Evolutionary conservation across 139 green algal species (phyloP), one percentile per base, ranked within the genome.

Genomic region (Chlorella sp.): DNA sequence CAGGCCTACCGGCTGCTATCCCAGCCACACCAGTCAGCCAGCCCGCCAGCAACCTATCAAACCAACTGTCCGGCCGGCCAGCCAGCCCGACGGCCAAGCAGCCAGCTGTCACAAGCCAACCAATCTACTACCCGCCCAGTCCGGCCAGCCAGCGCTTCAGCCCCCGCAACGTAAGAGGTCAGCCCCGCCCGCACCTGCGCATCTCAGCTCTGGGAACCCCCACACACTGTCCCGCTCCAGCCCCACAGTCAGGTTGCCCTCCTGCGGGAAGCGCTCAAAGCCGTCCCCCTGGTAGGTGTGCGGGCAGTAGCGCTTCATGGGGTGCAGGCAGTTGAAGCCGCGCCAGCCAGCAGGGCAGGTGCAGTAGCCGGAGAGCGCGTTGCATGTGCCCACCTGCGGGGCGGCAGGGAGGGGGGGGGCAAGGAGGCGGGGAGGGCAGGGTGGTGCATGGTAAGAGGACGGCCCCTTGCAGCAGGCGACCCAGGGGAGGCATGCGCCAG

Each of bases 291-390:
- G 5, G 84, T 81, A 81, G 34, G 40, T 64, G 39, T 53, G 28
- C 36, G 83, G 26, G 89, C 94, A 96, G 68, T 88, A 71, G 18
- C 68, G 69, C 30, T 81, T 81, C 83, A 87, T 40, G 24, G 64
- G 83, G 34, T 80, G 68, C 26, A 87, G 37, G 83, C 83, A 87
- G 61, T 87, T 80, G 83, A 87, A 87, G 61, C 83, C 83, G 32
- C 28, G 64, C 83, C 83, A 87, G 34, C 83, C 83, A 9, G 84
- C 84, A 16, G 68, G 84, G 68, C 84, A 88, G 84, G 84, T 81
- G 68, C 84, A 88, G 30, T 68, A 75, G 28, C 84, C 84, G 14
- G 84, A 81, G 60, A 88, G 68, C 26, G 84, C 84, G 84, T 42
- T 88, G 84, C 84, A 88, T n/a, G 39, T 64, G 83, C 83, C 83